Evolutionary conservation across 345 rosid genomes (phyloP).

Genomic region (thale cress (Arabidopsis thaliana)): TAIR10.1 NC_003076.8:26254001-26254500

Average conservation of each 20-base stretch:
- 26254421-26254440: slow-evolving; percentile 22
- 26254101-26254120: slow-evolving; percentile 19
- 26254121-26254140: slow-evolving; percentile 32
- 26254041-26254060: background rate
- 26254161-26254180: slow-evolving; percentile 40
- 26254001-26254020: background rate
- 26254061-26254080: background rate
- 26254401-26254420: background rate
- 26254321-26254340: background rate
- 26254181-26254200: slow-evolving; percentile 1
- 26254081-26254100: background rate
- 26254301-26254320: background rate
- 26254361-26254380: background rate
- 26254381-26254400: slow-evolving; percentile 8
- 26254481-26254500: slow-evolving; percentile 49
- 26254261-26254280: background rate
- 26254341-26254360: background rate
- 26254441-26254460: slow-evolving; percentile 10
- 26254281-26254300: background rate
- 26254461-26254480: slow-evolving; percentile 82
- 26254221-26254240: slow-evolving; percentile 1
- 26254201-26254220: background rate
- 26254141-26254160: background rate
- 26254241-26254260: background rate
- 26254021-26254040: slow-evolving; percentile 18